A percentile compares a stretch with the other conserved stretches of the same genome.
Evolutionary conservation across 1,139 yeast species (phyloP).

Genomic region (Zygoascus sp.): DNA sequence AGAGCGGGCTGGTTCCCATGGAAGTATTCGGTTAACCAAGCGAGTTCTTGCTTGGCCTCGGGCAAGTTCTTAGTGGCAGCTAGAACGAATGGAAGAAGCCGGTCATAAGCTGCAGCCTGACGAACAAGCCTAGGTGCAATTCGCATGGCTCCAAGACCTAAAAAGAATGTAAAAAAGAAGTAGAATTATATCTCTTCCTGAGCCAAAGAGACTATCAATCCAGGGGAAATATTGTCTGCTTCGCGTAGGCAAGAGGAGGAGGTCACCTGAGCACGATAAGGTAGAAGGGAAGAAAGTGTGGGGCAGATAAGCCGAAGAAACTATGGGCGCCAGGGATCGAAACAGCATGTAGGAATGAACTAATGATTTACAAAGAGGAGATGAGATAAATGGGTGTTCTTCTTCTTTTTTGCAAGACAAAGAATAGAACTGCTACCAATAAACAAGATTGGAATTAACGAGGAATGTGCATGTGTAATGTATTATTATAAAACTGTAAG

Average conservation of each 20-base stretch:
- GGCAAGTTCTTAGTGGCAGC: constrained; percentile 24
- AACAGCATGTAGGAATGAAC: too few species aligned
- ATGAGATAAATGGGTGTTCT: too few species aligned
- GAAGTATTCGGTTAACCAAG: constrained; percentile 45
- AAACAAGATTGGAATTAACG: too few species aligned
- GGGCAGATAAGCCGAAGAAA: not conserved
- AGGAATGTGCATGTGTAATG: not conserved
- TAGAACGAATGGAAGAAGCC: constrained; percentile 23
- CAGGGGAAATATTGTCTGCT: too few species aligned
- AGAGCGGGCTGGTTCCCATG: constrained; percentile 11
- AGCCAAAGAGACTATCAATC: too few species aligned
- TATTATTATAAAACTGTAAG: not conserved
- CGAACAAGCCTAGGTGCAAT: constrained; percentile 13
- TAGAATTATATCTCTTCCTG: too few species aligned
- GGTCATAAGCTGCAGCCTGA: constrained; percentile 19
- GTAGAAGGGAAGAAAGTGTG: not conserved
- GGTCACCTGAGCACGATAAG: not conserved
- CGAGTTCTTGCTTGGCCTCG: constrained; percentile 43
- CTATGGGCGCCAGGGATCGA: not conserved
- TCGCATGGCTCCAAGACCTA: too few species aligned
- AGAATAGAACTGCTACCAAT: too few species aligned
- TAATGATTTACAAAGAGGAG: not conserved
- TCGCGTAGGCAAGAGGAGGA: not conserved
- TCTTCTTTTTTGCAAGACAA: too few species aligned
- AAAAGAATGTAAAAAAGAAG: too few species aligned